Percentiles rank a stretch among this genome's conserved stretches.
Evolutionary conservation across 176 grass and related monocot genomes (phyloP).

Genomic region (Oryza brachyantha): DNA sequence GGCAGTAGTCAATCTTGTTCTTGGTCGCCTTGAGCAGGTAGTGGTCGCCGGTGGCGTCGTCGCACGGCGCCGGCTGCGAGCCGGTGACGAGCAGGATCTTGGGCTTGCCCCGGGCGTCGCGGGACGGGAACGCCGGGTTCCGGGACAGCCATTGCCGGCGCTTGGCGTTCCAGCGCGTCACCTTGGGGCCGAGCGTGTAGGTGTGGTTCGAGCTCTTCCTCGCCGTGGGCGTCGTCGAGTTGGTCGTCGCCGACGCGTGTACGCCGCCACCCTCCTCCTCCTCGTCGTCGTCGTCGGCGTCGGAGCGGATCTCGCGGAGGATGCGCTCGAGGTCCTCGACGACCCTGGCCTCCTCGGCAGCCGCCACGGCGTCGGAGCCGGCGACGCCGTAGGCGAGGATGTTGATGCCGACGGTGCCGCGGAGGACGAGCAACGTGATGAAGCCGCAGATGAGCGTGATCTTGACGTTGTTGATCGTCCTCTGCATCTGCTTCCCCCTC

Average conservation of each 20-base stretch:
- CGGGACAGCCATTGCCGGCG: conserved; percentile 36
- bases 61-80: conserved; percentile 59
- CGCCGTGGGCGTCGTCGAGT: conserved; percentile 23
- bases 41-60: conserved; percentile 46
- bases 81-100: conserved; percentile 58
- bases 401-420: conserved; percentile 58
- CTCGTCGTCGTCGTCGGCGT: conserved; percentile 52
- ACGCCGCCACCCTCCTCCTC: background rate
- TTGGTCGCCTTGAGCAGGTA: conserved; percentile 63
- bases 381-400: conserved; percentile 14
- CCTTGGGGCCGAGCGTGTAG: conserved; percentile 52
- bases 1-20: conserved; percentile 85
- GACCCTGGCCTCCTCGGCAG: conserved; percentile 33
- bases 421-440: conserved; percentile 66
- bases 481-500: conserved; percentile 37
- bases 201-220: conserved; percentile 30
- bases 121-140: conserved; percentile 43
- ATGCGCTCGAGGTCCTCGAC: conserved; percentile 69
- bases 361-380: background rate
- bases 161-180: conserved; percentile 49
- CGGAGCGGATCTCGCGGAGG: conserved; percentile 65
- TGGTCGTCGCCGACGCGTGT: background rate
- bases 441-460: conserved; percentile 68
- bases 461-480: conserved; percentile 65
- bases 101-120: conserved; percentile 32